These are phyloP conservation scores for Yamadazyma diospyri DNA, from an alignment of 1,139 yeast species.

Conservation along the genomic window DNA sequence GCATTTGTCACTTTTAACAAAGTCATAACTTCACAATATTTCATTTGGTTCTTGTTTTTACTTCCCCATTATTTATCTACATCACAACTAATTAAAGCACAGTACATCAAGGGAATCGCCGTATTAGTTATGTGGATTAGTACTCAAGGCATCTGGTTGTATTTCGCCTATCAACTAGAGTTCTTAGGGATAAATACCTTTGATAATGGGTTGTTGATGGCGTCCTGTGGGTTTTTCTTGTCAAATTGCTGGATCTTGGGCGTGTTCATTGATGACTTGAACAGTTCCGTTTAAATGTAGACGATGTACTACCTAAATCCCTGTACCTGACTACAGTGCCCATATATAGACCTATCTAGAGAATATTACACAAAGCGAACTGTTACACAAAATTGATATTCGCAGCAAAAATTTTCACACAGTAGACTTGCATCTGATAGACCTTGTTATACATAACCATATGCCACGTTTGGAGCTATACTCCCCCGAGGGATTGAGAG, in stretches of 20 bases:
- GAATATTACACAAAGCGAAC: no score
- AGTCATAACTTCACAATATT: constrained; percentile 91
- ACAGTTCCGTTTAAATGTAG: background rate
- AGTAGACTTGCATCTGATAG: constrained; percentile 1
- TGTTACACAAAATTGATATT: no score
- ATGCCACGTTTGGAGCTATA: constrained; percentile 76
- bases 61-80: constrained; percentile 65
- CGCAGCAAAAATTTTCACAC: constrained; percentile 4
- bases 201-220: constrained; percentile 55
- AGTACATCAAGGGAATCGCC: constrained; percentile 28
- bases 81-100: constrained; percentile 29
- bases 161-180: constrained; percentile 74
- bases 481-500: constrained; percentile 89
- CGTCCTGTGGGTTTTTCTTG: constrained; percentile 64
- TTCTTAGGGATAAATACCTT: constrained; percentile 71
- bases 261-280: constrained; percentile 47
- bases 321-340: no score
- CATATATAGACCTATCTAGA: no score
- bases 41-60: constrained; percentile 87
- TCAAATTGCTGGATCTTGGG: constrained; percentile 66
- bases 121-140: constrained; percentile 58
- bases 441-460: background rate
- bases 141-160: constrained; percentile 78
- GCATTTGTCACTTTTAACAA: constrained; percentile 89
- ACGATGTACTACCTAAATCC: no score